These are phyloP conservation scores for Sporothrix curviconia DNA, from an alignment of 2,329 filamentous ascomycete species.

Conservation along the genomic window DNA sequence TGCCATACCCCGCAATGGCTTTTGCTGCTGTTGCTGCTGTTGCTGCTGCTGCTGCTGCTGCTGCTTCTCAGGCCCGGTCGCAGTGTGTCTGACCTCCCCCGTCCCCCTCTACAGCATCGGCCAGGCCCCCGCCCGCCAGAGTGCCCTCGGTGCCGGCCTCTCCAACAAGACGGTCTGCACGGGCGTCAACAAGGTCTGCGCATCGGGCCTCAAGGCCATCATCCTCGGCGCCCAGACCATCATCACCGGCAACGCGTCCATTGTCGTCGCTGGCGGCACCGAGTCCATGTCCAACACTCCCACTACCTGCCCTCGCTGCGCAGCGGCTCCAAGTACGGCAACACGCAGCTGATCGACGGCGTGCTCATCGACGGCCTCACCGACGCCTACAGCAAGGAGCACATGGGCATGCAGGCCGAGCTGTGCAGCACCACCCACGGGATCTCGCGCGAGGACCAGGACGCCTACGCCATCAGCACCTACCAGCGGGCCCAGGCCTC, in stretches of 20 bases:
- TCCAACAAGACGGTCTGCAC: conserved; percentile 74
- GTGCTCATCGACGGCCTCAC: conserved; percentile 91
- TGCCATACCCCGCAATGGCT: too few relatives aligned
- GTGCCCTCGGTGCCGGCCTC: conserved; percentile 82
- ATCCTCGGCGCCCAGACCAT: conserved; percentile 95
- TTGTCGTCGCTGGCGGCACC: conserved; percentile 88
- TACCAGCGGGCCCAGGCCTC: conserved; percentile 92
- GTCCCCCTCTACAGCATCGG: conserved; percentile 65
- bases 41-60: too few relatives aligned
- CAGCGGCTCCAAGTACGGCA: conserved; percentile 85
- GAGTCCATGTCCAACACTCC: conserved; percentile 97
- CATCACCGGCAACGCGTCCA: conserved; percentile 87
- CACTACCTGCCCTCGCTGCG: conserved; percentile 90
- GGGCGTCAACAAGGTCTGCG: conserved; percentile 98
- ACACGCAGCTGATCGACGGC: conserved; percentile 82
- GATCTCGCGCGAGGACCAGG: conserved; percentile 78
- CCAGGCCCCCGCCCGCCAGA: conserved; percentile 93
- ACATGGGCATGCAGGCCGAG: conserved; percentile 92
- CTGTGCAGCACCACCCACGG: conserved; percentile 81
- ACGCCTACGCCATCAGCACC: conserved; percentile 89
- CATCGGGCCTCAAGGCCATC: conserved; percentile 88
- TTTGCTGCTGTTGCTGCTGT: too few relatives aligned
- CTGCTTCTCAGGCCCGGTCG: too few relatives aligned
- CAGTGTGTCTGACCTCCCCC: too few relatives aligned
- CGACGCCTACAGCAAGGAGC: conserved; percentile 85